Evolutionary conservation across 176 grass and related monocot species (phyloP).

Genomic region (maize (Zea mays)): DNA sequence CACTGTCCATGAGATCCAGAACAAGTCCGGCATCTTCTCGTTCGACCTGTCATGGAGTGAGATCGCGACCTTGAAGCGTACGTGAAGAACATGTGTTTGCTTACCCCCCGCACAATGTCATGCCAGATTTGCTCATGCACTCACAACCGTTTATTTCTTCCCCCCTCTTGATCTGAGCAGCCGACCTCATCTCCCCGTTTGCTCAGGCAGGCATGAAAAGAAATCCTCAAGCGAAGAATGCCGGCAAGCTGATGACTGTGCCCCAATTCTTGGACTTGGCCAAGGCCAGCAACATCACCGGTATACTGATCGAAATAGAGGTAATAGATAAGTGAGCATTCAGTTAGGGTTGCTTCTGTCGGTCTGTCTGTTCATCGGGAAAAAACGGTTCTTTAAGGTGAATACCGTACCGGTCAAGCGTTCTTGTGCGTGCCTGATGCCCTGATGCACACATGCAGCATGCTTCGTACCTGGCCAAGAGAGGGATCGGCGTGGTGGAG

Average conservation of each 20-base stretch:
- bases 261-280: conserved; percentile 66
- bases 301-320: conserved; percentile 79
- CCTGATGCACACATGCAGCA: conserved; percentile 33
- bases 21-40: conserved; percentile 70
- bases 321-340: conserved; percentile 31
- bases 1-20: conserved; percentile 62
- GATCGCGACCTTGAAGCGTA: conserved; percentile 79
- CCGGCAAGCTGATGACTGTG: conserved; percentile 69
- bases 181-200: conserved; percentile 52
- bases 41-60: conserved; percentile 91
- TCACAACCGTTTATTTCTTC: conserved; percentile 8
- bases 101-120: conserved; percentile 9
- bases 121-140: background rate
- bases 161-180: conserved; percentile 31
- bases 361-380: background rate
- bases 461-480: conserved; percentile 70
- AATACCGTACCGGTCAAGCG: background rate
- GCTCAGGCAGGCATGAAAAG: conserved; percentile 58
- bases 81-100: conserved; percentile 38
- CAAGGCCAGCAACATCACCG: conserved; percentile 64
- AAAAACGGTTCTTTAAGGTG: too few relatives aligned
- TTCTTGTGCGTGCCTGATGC: conserved; percentile 21
- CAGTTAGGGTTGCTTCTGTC: conserved; percentile 9
- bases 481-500: conserved; percentile 70
- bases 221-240: conserved; percentile 78